phyloP scores from a whole-genome alignment of 805 yeast genomes.

The Blastobotrys attinorum region DNA sequence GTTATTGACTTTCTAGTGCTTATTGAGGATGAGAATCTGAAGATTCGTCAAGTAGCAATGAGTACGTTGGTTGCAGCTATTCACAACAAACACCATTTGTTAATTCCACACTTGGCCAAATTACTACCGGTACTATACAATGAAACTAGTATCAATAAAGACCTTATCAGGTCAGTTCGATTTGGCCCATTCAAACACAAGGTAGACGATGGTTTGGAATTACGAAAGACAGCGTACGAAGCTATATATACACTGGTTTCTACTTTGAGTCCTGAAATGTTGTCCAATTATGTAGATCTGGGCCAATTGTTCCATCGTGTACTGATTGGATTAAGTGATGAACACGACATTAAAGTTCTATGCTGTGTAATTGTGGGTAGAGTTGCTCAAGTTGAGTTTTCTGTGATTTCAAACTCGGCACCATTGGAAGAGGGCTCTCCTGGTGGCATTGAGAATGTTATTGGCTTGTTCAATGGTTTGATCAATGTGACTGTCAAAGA shows the following conservation, averaged over 20 bases:
- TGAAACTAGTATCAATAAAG: constrained; percentile 48
- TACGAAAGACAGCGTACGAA: constrained; percentile 66
- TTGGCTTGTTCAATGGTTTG: constrained; percentile 35
- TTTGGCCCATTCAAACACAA: constrained; percentile 86
- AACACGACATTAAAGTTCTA: constrained; percentile 49
- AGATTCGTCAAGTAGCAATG: constrained; percentile 52
- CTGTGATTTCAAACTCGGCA: constrained; percentile 9
- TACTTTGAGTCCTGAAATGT: constrained; percentile 22
- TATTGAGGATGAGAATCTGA: constrained; percentile 33
- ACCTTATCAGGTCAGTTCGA: constrained; percentile 55
- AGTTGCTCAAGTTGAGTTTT: constrained; percentile 29
- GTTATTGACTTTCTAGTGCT: constrained; percentile 22
- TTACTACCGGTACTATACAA: constrained; percentile 45
- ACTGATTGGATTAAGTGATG: constrained; percentile 51
- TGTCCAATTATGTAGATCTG: constrained; percentile 24
- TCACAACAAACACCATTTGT: constrained; percentile 44
- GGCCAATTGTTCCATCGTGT: constrained; percentile 34
- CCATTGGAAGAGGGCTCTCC: constrained; percentile 8
- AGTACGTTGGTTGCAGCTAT: constrained; percentile 52
- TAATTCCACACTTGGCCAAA: constrained; percentile 38
- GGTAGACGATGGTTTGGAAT: constrained; percentile 68
- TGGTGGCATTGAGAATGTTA: constrained; percentile 20
- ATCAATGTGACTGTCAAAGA: constrained; percentile 44
- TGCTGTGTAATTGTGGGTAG: constrained; percentile 40
- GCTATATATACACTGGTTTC: constrained; percentile 47